A percentile compares a stretch with the other conserved stretches of the same genome.
These are phyloP conservation scores for Euphorbia pulcherrima DNA, from an alignment of 345 rosid genomes.

Conservation along the genomic window DNA sequence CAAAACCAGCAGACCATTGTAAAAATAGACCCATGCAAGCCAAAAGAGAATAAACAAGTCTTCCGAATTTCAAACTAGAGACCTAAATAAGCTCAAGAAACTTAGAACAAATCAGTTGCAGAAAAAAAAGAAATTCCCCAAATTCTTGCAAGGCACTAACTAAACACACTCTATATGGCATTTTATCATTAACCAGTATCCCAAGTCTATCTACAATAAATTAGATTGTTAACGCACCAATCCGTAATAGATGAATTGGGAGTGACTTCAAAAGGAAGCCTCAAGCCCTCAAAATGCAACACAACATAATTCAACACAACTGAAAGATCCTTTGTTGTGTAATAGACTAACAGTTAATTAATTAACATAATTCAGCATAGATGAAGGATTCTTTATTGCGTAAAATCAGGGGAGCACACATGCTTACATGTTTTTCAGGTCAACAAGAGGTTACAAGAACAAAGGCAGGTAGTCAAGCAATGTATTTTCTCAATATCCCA, in stretches of 20 bases:
- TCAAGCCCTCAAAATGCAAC: too few species aligned
- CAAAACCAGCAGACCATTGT: too few species aligned
- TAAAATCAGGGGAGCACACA: not conserved
- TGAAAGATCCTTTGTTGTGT: too few species aligned
- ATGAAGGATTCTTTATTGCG: not conserved
- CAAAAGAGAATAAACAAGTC: too few species aligned
- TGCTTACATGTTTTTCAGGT: slow-evolving; percentile 7
- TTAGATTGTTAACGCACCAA: too few species aligned
- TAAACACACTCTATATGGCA: not conserved
- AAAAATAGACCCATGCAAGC: too few species aligned
- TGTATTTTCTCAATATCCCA: slow-evolving; percentile 75
- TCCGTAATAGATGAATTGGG: too few species aligned
- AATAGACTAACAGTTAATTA: not conserved
- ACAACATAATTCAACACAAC: not conserved
- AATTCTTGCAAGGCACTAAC: not conserved
- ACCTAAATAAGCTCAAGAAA: too few species aligned
- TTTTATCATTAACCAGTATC: not conserved
- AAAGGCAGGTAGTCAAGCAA: slow-evolving; percentile 72
- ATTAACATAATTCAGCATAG: not conserved
- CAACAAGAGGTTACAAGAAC: slow-evolving; percentile 39
- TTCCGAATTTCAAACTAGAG: too few species aligned
- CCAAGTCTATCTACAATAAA: too few species aligned
- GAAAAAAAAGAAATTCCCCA: not conserved
- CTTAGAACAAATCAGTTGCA: too few species aligned
- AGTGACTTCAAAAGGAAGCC: too few species aligned